These are phyloP conservation scores for Camellia japonica DNA, from an alignment of 148 eudicot genomes.

Conservation along the genomic window DNA sequence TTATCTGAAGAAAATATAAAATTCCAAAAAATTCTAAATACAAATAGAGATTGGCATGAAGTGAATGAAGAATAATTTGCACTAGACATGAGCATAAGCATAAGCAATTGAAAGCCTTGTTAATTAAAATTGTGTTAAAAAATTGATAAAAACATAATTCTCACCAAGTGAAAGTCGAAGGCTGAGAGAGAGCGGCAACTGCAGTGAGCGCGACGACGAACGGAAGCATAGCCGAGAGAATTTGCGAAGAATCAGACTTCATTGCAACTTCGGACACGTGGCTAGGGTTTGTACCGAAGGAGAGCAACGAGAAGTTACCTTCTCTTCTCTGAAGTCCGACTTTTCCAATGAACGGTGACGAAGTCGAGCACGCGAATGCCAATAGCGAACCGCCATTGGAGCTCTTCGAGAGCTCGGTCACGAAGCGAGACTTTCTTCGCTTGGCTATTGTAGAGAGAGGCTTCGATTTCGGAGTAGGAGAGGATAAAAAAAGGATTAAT, in stretches of 20 bases:
- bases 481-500: neutral
- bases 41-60: neutral
- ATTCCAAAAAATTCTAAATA: neutral
- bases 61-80: neutral
- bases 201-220: slow-evolving; percentile 92
- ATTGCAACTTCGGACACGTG: slow-evolving; percentile 20
- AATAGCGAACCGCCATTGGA: slow-evolving; percentile 25
- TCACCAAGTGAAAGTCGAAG: slow-evolving; percentile 88
- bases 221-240: slow-evolving; percentile 78
- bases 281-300: slow-evolving; percentile 50
- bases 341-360: slow-evolving; percentile 63
- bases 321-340: slow-evolving; percentile 76
- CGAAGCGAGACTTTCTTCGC: slow-evolving; percentile 5
- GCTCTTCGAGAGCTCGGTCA: slow-evolving; percentile 13
- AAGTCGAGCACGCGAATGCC: slow-evolving; percentile 56
- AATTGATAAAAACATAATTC: neutral
- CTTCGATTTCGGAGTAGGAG: slow-evolving; percentile 7
- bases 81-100: neutral
- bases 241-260: slow-evolving; percentile 52
- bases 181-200: slow-evolving; percentile 73
- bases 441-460: slow-evolving; percentile 2
- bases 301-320: slow-evolving; percentile 62
- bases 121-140: neutral
- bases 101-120: neutral
- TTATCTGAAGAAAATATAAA: neutral